Evolutionary conservation across 768 basidiomycete species (phyloP), one percentile per base, ranked within the genome.

Genomic region (Psilocybe sp.): DNA sequence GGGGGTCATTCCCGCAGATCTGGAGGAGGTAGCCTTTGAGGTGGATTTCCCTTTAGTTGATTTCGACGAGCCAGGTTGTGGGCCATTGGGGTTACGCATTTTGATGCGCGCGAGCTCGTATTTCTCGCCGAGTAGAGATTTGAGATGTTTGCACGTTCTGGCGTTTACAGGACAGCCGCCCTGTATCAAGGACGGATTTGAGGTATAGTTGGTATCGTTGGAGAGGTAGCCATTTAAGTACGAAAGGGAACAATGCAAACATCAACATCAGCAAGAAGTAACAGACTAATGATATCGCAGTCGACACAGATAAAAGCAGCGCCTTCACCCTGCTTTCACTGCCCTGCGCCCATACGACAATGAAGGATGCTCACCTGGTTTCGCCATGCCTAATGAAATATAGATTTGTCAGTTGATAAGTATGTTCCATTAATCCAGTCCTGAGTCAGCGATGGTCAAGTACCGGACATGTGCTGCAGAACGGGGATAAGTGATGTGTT

Each of bases 141-240:
- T 68, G 15, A 79, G 62, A 54, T 79, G 77, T 49, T 77, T 78
- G 65, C 77, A 79, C 13, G 74, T 70, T 13, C 77, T 71, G 4
- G 75, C 76, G 54, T 77, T 73, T 6, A 74, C 69, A 6, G 76
- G 75, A 13, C 58, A 59, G 2, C 72, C 71, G 44, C 61, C 54
- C 66, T 68, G 37, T 32, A 34, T 44, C 36, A 37, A n/a, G 20
- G 39, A 34, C n/a, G 41, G 47, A 18, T 16, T 19, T 44, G 35
- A 38, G 36, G 12, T 44, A 20, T 28, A 44, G 49, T 46, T 15
- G 35, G 12, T 31, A 34, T 20, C 18, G 28, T 18, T 39, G 31
- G 28, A 40, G 15, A 28, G 23, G 7, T 7, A 28, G 3, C 7
- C 23, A 28, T 28, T 4, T 28, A 28, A 28, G 23, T 28, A 20